Base-by-base conservation (phyloP, 2,329 filamentous ascomycete species). In the Dactylellina haptotyla region DNA sequence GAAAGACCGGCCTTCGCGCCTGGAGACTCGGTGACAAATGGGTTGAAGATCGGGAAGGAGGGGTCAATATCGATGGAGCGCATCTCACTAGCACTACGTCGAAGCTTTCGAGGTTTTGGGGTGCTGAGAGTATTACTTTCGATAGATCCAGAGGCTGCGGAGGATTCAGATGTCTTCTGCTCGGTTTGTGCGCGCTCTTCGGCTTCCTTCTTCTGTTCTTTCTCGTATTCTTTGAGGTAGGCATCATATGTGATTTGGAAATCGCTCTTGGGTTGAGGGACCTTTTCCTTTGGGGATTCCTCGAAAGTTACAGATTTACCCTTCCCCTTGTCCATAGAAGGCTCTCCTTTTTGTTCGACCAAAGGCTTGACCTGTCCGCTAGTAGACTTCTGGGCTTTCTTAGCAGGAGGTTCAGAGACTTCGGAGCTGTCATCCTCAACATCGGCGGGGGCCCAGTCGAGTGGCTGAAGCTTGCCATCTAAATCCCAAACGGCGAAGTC, bases 31-130 rank as follows among this genome's bases (percentile, higher is more conserved):
- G 57, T 56, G n/a, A 62, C 69, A 41, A 73, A 73, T 6, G 69
- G 69, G n/a, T 73, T 62, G 48, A 73, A 73, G 8, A 64, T 61
- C 2, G 69, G 70, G 37, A 56, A 69, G 2, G 59, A 64, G 6
- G 59, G 59, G 37, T 64, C 59, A 28, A 64, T 56, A 25, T 64
- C 59, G 8, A 64, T 30, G 8, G 59, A 28, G 25, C 37, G 26
- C 23, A 43, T 45, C 6, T 64, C 59, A 25, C 50, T 54, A 26
- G 43, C 43, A n/a, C 39, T 37, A 23, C 62, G 62, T 23, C 62
- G 62, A 25, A 39, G 12, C 18, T 16, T 46, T 16, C 62, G 39
- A 10, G 62, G 62, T 30, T 48, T 56, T 12, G 41, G 3, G 32
- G 48, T 45, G 28, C 32, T 39, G n/a, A n/a, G n/a, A n/a, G n/a